phyloP scores from a whole-genome alignment of 2,329 filamentous ascomycete genomes.

The Hypoxylon sp. region DNA sequence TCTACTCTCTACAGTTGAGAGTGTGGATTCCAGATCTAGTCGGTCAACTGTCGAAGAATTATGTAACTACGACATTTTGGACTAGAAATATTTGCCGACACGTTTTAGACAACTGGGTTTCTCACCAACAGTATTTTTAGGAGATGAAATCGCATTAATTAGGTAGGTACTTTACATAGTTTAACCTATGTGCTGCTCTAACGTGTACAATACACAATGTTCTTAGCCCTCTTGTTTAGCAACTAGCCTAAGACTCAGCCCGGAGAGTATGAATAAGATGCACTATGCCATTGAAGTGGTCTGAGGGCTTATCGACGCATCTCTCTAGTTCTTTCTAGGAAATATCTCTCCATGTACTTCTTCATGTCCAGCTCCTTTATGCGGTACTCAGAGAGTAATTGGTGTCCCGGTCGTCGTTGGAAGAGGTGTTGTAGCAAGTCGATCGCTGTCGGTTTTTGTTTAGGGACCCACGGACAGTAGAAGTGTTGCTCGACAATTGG shows the following conservation, averaged over 20 bases:
- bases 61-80: not conserved
- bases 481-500: slow-evolving; percentile 4
- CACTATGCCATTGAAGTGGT: not conserved
- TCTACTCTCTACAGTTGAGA: not conserved
- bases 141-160: not conserved
- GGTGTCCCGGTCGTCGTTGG: not conserved
- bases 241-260: not conserved
- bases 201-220: not conserved
- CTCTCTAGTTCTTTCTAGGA: too few relatives aligned
- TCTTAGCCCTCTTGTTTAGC: not conserved
- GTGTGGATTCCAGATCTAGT: not conserved
- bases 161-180: not conserved
- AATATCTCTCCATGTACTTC: not conserved
- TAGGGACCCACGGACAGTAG: not conserved
- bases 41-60: not conserved
- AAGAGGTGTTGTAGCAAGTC: not conserved
- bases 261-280: not conserved
- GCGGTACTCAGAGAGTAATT: not conserved
- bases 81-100: not conserved
- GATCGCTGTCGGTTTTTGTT: not conserved
- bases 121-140: not conserved
- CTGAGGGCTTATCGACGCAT: not conserved
- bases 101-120: not conserved
- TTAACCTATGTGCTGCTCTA: not conserved
- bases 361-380: not conserved